phyloP scores from a whole-genome alignment of 495 filamentous ascomycete genomes.

The Neurospora sp. region DNA sequence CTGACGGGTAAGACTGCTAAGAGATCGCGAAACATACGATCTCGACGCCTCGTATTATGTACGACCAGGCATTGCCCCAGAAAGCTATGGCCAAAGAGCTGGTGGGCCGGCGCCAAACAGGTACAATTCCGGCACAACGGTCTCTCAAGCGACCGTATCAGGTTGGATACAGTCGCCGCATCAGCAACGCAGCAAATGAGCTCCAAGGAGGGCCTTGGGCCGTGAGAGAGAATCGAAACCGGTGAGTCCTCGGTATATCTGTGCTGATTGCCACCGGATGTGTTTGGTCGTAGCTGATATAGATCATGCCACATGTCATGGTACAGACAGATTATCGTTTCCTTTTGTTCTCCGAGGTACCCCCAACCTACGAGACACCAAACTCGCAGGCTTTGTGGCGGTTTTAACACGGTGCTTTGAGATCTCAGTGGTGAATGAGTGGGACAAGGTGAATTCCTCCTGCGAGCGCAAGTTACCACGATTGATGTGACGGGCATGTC shows the following conservation, averaged over 20 bases:
- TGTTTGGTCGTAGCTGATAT: conserved; percentile 5
- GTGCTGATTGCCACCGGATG: neutral
- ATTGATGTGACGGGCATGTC: neutral
- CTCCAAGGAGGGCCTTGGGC: neutral
- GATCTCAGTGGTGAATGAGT: neutral
- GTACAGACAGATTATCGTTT: neutral
- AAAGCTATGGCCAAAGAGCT: neutral
- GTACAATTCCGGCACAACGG: neutral
- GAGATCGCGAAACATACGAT: neutral
- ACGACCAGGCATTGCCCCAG: neutral
- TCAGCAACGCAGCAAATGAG: neutral
- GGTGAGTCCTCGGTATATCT: neutral
- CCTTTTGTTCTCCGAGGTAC: neutral
- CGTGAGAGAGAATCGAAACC: neutral
- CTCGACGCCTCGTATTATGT: neutral
- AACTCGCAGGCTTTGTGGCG: neutral
- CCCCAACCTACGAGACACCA: neutral
- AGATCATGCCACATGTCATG: conserved; percentile 20
- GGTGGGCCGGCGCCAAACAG: neutral
- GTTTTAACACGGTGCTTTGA: neutral
- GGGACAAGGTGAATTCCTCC: neutral
- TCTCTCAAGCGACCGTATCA: neutral
- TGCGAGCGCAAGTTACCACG: neutral
- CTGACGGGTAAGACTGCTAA: neutral
- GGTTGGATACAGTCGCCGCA: neutral